Percentiles rank a stretch among this genome's conserved stretches.
Conservation (phyloP, 169 alveolate genomes). For the Sarcocystis neurona region DNA sequence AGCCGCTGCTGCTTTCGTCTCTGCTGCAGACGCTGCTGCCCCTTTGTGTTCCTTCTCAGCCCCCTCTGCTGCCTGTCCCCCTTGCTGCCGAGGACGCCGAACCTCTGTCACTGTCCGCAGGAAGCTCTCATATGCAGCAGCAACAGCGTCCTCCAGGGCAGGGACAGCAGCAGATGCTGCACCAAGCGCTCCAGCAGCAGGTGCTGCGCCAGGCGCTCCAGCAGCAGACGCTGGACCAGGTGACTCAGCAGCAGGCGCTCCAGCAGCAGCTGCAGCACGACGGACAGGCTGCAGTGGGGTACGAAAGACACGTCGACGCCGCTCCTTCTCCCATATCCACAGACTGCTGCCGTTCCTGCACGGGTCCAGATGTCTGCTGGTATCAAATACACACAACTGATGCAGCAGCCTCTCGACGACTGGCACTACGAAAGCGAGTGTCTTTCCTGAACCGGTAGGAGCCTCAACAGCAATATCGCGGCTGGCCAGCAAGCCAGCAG, state of each 20-base stretch:
- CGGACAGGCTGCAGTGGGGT: too few species aligned
- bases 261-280: too few species aligned
- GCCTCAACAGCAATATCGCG: slow-evolving; percentile 76
- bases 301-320: too few species aligned
- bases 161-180: too few species aligned
- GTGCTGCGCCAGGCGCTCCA: too few species aligned
- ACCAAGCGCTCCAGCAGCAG: too few species aligned
- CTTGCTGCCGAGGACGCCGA: too few species aligned
- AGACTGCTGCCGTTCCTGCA: neutral
- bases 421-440: slow-evolving; percentile 89
- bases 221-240: too few species aligned
- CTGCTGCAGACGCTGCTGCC: neutral
- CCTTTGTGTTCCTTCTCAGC: neutral
- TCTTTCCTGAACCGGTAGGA: slow-evolving; percentile 94
- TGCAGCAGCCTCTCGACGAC: slow-evolving; percentile 44
- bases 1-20: neutral
- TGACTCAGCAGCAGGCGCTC: too few species aligned
- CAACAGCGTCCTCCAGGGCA: too few species aligned
- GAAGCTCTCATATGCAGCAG: too few species aligned
- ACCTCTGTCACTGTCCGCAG: too few species aligned
- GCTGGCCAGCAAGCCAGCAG: slow-evolving; percentile 73
- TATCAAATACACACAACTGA: neutral
- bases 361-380: neutral
- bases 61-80: neutral
- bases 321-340: neutral